Evolutionary conservation across 331 rosid genomes (phyloP).

Genomic region (Stylosanthes scabra): DNA sequence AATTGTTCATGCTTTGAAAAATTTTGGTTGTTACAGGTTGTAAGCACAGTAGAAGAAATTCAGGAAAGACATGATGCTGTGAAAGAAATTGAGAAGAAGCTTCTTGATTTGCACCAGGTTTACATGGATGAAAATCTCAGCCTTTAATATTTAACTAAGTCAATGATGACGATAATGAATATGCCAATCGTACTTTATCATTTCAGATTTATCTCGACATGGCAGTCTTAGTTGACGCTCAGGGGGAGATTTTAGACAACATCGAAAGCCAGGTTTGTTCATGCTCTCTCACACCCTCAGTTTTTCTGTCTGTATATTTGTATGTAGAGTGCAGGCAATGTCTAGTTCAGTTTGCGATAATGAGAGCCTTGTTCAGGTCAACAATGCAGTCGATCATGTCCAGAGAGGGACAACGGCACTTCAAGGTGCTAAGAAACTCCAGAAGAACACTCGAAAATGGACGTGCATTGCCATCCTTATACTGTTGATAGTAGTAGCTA

Average conservation of each 20-base stretch:
- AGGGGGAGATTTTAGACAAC: slow-evolving; percentile 90
- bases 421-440: slow-evolving; percentile 87
- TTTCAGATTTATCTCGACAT: slow-evolving; percentile 88
- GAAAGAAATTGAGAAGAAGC: slow-evolving; percentile 92
- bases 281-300: slow-evolving; percentile 19
- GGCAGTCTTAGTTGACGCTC: slow-evolving; percentile 96
- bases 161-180: not conserved
- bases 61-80: slow-evolving; percentile 96
- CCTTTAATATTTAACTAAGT: slow-evolving; percentile 10
- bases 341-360: slow-evolving; percentile 51
- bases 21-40: slow-evolving; percentile 57
- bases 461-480: slow-evolving; percentile 85
- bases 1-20: slow-evolving; percentile 15
- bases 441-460: slow-evolving; percentile 85
- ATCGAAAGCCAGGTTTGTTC: slow-evolving; percentile 90
- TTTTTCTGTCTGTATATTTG: slow-evolving; percentile 36
- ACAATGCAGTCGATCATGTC: slow-evolving; percentile 74
- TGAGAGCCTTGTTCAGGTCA: slow-evolving; percentile 72
- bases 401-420: slow-evolving; percentile 82
- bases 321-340: slow-evolving; percentile 32
- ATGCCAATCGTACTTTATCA: slow-evolving; percentile 28
- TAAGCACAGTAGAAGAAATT: slow-evolving; percentile 91
- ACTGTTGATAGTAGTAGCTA: slow-evolving; percentile 73
- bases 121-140: slow-evolving; percentile 27
- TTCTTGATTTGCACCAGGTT: slow-evolving; percentile 96